A percentile compares a stretch with the other conserved stretches of the same genome.
These are phyloP conservation scores for Flaveria ramosissima DNA, from an alignment of 129 eudicot species.

Conservation along the genomic window DNA sequence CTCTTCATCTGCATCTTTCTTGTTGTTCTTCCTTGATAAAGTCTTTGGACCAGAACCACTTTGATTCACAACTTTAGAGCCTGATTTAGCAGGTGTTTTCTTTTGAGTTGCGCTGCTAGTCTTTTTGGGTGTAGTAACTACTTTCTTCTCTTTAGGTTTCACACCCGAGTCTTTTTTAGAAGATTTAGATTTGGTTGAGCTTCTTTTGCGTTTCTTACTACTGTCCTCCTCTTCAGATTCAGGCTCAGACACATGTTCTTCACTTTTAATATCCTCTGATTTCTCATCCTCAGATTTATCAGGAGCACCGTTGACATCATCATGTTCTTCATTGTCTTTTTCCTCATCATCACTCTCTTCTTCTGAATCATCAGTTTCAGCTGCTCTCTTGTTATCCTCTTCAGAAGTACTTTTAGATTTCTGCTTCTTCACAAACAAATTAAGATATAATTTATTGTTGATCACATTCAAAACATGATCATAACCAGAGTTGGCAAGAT, in stretches of 20 bases:
- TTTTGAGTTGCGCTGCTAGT: conserved; percentile 50
- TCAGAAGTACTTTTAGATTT: conserved; percentile 49
- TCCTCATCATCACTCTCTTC: conserved; percentile 49
- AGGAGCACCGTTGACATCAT: conserved; percentile 63
- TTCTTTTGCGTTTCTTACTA: conserved; percentile 48
- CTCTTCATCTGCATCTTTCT: conserved; percentile 51
- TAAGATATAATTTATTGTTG: background rate
- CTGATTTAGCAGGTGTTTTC: conserved; percentile 54
- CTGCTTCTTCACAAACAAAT: conserved; percentile 45
- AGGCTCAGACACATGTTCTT: conserved; percentile 57
- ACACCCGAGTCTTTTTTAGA: conserved; percentile 49
- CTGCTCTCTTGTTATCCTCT: conserved; percentile 50
- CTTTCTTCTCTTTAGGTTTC: conserved; percentile 54
- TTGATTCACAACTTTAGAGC: conserved; percentile 47
- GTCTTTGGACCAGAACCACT: conserved; percentile 50
- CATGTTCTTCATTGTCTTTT: conserved; percentile 46
- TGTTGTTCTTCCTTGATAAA: conserved; percentile 68
- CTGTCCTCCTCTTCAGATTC: conserved; percentile 61
- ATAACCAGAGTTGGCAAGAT: background rate
- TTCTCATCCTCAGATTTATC: conserved; percentile 56
- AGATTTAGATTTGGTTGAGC: conserved; percentile 45
- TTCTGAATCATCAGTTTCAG: conserved; percentile 56
- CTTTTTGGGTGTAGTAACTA: conserved; percentile 41
- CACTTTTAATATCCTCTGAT: conserved; percentile 58
- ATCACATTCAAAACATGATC: conserved; percentile 1